These are phyloP conservation scores for Colletotrichum sp. DNA, from an alignment of 2,329 filamentous ascomycete genomes.

Conservation along the genomic window DNA sequence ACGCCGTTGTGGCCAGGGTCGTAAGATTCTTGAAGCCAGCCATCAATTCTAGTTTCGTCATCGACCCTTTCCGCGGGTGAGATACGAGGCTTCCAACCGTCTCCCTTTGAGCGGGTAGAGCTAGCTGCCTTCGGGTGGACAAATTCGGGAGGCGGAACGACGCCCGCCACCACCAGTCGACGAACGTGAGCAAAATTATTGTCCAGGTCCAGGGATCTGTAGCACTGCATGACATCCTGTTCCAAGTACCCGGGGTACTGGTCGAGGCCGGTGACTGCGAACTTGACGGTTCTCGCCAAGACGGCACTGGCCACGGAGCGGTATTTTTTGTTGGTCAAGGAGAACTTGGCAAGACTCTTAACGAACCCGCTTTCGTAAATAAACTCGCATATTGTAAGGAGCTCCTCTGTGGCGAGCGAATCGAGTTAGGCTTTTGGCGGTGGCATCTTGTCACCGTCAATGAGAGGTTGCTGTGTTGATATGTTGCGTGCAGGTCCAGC, in stretches of 20 bases:
- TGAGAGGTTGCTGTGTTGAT: neutral
- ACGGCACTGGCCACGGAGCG: neutral
- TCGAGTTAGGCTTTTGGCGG: neutral
- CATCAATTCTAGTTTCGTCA: neutral
- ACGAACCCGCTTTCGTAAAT: accelerated
- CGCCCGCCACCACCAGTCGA: neutral
- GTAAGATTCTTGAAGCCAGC: neutral
- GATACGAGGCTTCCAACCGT: neutral
- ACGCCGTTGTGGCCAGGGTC: neutral
- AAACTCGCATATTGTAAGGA: neutral
- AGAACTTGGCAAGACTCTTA: neutral
- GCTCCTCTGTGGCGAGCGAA: neutral
- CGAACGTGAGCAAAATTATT: neutral
- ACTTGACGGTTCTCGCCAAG: neutral
- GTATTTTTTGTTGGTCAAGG: neutral
- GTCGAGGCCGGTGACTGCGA: neutral
- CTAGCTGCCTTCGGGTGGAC: neutral
- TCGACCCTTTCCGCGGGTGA: neutral
- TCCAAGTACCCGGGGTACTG: neutral
- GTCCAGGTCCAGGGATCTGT: neutral
- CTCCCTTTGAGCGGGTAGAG: neutral
- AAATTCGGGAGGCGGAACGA: neutral
- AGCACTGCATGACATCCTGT: neutral
- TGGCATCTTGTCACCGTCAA: neutral
- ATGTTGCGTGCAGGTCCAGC: neutral